Evolutionary conservation across 163 green algal genomes (phyloP).

Genomic region (Scenedesmus sp.): DNA sequence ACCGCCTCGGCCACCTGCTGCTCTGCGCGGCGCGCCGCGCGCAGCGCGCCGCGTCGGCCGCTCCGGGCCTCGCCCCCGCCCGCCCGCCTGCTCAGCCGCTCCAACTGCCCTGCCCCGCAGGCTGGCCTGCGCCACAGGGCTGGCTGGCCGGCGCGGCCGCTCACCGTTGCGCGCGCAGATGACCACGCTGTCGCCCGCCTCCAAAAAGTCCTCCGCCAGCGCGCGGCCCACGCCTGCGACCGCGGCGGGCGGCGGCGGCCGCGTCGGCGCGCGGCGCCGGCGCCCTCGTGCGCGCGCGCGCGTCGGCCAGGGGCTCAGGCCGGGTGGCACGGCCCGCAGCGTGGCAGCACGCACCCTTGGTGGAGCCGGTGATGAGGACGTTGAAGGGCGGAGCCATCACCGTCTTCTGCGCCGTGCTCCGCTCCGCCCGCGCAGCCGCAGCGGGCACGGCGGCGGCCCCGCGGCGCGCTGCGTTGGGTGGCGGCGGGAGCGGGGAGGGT

Average conservation of each 20-base stretch:
- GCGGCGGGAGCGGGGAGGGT: too few relatives aligned
- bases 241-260: too few relatives aligned
- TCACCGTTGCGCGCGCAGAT: constrained; percentile 73
- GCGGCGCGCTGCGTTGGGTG: too few relatives aligned
- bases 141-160: too few relatives aligned
- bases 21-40: constrained; percentile 49
- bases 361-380: constrained; percentile 80
- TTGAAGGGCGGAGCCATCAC: constrained; percentile 66
- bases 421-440: too few relatives aligned
- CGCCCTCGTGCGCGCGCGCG: neutral
- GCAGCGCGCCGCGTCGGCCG: too few relatives aligned
- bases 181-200: constrained; percentile 80
- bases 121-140: neutral
- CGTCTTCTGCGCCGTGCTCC: too few relatives aligned
- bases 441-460: too few relatives aligned
- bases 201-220: constrained; percentile 85
- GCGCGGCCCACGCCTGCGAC: constrained; percentile 80
- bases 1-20: constrained; percentile 61
- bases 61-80: too few relatives aligned
- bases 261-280: too few relatives aligned
- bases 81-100: too few relatives aligned
- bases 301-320: neutral
- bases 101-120: neutral
- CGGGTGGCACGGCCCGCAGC: too few relatives aligned
- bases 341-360: constrained; percentile 76